phyloP scores from a whole-genome alignment of 2,329 filamentous ascomycete genomes.

The Botrytis paeoniae region DNA sequence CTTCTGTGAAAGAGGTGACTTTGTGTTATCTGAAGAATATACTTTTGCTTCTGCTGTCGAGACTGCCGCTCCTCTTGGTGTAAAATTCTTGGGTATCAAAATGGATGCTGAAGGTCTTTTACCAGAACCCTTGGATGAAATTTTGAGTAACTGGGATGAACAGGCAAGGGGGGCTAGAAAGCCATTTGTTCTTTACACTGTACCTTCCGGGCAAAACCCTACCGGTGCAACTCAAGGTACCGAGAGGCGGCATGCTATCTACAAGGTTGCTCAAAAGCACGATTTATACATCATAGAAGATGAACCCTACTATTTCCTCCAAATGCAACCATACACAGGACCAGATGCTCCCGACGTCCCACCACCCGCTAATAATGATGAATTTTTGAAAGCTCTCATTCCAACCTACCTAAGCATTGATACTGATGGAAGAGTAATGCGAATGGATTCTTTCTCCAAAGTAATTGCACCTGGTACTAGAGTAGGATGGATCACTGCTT shows the following conservation, averaged over 20 bases:
- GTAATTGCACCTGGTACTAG: slow-evolving; percentile 80
- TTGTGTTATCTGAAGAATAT: slow-evolving; percentile 83
- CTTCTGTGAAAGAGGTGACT: slow-evolving; percentile 73
- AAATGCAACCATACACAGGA: slow-evolving; percentile 55
- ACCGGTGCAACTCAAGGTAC: slow-evolving; percentile 67
- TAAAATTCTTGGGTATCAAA: slow-evolving; percentile 57
- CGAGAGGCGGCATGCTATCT: slow-evolving; percentile 58
- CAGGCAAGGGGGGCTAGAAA: slow-evolving; percentile 55
- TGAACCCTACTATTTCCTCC: slow-evolving; percentile 74
- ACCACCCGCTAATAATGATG: slow-evolving; percentile 60
- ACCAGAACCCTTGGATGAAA: slow-evolving; percentile 57
- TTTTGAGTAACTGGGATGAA: slow-evolving; percentile 64
- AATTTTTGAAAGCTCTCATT: slow-evolving; percentile 70
- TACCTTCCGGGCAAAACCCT: slow-evolving; percentile 72
- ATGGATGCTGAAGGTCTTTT: slow-evolving; percentile 67
- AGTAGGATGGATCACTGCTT: slow-evolving; percentile 85
- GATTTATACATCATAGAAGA: slow-evolving; percentile 70
- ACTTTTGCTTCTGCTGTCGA: slow-evolving; percentile 76
- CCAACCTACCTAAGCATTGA: slow-evolving; percentile 79
- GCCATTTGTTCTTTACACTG: slow-evolving; percentile 66
- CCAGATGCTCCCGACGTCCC: slow-evolving; percentile 22
- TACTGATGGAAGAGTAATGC: slow-evolving; percentile 80
- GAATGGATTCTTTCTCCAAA: slow-evolving; percentile 92
- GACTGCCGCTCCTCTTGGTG: slow-evolving; percentile 60
- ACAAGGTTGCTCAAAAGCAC: slow-evolving; percentile 66